phyloP scores from a whole-genome alignment of 108 stramenopile genomes.

The Pseudonitzschia multiseries region DNA sequence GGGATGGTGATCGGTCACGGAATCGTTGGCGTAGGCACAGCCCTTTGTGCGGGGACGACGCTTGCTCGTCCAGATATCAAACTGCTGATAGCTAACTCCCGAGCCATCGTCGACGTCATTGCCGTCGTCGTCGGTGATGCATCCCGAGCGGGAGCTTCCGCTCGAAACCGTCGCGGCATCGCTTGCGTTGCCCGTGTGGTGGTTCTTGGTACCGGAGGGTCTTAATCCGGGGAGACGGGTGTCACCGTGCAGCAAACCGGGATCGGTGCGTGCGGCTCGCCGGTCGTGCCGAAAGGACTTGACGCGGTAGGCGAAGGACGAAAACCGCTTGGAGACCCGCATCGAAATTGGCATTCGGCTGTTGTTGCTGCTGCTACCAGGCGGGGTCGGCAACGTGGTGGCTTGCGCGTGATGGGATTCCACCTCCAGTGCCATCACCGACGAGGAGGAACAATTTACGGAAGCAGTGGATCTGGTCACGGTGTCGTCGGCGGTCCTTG shows the following conservation, averaged over 20 bases:
- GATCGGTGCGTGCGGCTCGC: not conserved
- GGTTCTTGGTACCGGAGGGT: not conserved
- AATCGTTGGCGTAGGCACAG: not conserved
- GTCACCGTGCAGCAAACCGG: not conserved
- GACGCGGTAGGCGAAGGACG: not conserved
- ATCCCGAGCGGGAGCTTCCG: not conserved
- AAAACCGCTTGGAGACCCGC: not conserved
- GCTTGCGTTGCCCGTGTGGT: not conserved
- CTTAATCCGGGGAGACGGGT: not conserved
- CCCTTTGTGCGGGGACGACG: not conserved
- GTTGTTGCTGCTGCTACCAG: not conserved
- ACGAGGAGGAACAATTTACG: too few relatives aligned
- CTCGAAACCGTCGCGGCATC: not conserved
- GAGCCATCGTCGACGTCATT: not conserved
- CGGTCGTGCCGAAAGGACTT: not conserved
- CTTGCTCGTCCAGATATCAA: not conserved
- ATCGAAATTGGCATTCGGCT: conserved; percentile 1
- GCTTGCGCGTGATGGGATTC: not conserved
- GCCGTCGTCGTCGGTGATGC: not conserved
- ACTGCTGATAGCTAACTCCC: not conserved
- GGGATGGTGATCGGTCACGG: too few relatives aligned
- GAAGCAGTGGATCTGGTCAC: too few relatives aligned
- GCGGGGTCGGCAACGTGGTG: not conserved
- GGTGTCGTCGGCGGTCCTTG: too few relatives aligned
- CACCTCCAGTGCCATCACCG: not conserved